A percentile compares a stretch with the other conserved stretches of the same genome.
These are phyloP conservation scores for Helianthus tuberosus DNA, from an alignment of 129 eudicot genomes.

Conservation along the genomic window DNA sequence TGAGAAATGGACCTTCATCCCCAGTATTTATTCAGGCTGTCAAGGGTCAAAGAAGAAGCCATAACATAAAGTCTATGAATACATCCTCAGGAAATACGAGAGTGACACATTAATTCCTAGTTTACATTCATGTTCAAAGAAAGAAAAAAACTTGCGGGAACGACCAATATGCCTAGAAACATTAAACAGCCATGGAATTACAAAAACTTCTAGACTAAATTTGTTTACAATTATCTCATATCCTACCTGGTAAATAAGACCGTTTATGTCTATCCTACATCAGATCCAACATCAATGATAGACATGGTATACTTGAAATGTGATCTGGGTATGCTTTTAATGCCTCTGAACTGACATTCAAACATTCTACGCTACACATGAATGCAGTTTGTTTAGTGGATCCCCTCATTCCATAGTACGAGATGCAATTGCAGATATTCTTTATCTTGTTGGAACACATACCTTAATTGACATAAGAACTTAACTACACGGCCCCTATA, in stretches of 20 bases:
- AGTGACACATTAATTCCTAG: neutral
- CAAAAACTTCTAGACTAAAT: neutral
- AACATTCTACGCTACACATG: neutral
- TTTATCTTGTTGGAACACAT: neutral
- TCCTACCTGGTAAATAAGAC: neutral
- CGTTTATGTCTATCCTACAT: neutral
- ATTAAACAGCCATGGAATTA: neutral
- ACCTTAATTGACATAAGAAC: neutral
- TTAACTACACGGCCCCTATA: neutral
- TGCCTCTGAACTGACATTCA: neutral
- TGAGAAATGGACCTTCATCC: neutral
- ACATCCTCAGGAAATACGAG: neutral
- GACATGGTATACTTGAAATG: neutral
- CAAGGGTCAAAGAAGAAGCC: neutral
- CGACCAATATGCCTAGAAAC: neutral
- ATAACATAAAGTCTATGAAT: neutral
- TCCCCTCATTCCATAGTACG: neutral
- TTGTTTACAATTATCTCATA: neutral
- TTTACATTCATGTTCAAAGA: neutral
- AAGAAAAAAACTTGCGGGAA: neutral
- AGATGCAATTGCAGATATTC: neutral
- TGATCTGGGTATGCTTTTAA: neutral
- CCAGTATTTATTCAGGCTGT: neutral
- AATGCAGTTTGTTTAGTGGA: neutral
- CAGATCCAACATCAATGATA: slow-evolving; percentile 2